Conservation (phyloP, 108 stramenopile species). For the Hondaea fermentalgiana region DNA sequence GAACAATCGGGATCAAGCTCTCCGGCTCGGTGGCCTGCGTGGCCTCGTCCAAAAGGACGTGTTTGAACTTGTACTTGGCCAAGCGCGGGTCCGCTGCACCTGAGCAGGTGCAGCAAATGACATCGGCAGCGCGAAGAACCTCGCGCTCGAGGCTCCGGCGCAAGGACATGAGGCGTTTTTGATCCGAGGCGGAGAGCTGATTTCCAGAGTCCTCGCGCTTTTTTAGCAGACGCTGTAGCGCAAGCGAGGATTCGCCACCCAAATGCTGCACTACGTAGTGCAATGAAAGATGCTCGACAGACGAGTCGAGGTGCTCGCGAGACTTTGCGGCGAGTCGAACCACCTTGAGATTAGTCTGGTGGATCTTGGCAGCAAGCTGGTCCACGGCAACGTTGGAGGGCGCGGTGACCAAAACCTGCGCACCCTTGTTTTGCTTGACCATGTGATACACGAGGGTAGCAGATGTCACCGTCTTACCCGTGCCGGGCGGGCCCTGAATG, state of each 20-base stretch:
- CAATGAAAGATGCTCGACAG: conserved; percentile 78
- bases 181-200: conserved; percentile 79
- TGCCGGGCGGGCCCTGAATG: conserved; percentile 94
- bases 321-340: conserved; percentile 87
- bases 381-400: conserved; percentile 97
- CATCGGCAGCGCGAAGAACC: conserved; percentile 92
- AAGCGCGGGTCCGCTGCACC: conserved; percentile 93
- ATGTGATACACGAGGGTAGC: conserved; percentile 93
- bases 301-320: conserved; percentile 70
- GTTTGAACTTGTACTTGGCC: conserved; percentile 84
- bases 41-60: conserved; percentile 96
- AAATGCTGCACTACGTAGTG: conserved; percentile 62
- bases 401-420: conserved; percentile 87
- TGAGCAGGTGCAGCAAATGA: conserved; percentile 95
- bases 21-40: conserved; percentile 98
- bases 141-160: conserved; percentile 2
- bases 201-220: conserved; percentile 61
- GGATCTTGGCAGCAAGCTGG: conserved; percentile 94
- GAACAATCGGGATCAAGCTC: conserved; percentile 82
- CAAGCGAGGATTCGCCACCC: conserved; percentile 61
- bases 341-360: conserved; percentile 82
- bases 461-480: conserved; percentile 92
- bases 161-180: conserved; percentile 67
- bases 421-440: conserved; percentile 69
- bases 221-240: conserved; percentile 58